These are phyloP conservation scores for Globisporangium abappressorium DNA, from an alignment of 352 stramenopile genomes.

Conservation along the genomic window DNA sequence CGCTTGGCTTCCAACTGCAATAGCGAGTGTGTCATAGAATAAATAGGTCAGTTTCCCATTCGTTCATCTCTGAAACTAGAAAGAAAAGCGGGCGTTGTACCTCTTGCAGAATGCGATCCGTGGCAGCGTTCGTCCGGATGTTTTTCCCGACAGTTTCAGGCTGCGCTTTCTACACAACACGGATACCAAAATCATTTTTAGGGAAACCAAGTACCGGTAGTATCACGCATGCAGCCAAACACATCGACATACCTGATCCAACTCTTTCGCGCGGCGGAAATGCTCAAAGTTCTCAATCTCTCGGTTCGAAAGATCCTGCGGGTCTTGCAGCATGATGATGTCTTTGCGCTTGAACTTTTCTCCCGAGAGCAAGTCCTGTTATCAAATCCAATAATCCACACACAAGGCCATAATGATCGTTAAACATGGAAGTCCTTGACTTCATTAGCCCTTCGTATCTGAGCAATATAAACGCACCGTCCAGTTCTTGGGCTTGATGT, in stretches of 20 bases:
- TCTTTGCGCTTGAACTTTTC: constrained; percentile 91
- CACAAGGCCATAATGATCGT: constrained; percentile 10
- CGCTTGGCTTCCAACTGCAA: constrained; percentile 63
- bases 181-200: no score
- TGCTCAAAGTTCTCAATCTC: constrained; percentile 99
- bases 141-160: constrained; percentile 32
- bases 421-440: not conserved
- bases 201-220: no score
- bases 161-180: constrained; percentile 12
- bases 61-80: not conserved
- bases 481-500: constrained; percentile 98
- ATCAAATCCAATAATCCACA: not conserved
- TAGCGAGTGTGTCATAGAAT: not conserved
- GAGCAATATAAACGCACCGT: constrained; percentile 29
- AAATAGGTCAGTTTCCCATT: not conserved
- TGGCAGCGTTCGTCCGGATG: constrained; percentile 83
- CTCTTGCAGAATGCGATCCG: constrained; percentile 79
- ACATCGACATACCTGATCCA: constrained; percentile 17
- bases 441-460: no score
- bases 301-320: constrained; percentile 83
- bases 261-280: constrained; percentile 69
- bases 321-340: constrained; percentile 96
- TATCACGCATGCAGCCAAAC: no score
- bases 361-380: constrained; percentile 91
- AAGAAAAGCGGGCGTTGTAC: constrained; percentile 13